Conservation (phyloP, 1,139 yeast genomes). For the Kodamaea plutei region DNA sequence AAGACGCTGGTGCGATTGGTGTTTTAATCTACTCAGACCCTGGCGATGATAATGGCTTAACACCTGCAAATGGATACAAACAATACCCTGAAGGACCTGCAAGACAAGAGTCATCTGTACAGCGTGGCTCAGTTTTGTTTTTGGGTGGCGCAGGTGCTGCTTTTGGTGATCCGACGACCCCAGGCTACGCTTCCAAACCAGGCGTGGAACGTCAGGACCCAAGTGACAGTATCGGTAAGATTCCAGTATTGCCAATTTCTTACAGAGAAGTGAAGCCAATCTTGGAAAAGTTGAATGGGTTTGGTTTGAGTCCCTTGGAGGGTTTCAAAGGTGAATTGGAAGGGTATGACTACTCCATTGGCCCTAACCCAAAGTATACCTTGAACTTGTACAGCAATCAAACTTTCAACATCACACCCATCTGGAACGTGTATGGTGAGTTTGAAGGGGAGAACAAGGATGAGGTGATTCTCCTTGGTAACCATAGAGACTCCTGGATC, state of each 20-base stretch:
- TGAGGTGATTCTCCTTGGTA: constrained; percentile 43
- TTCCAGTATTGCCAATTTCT: constrained; percentile 45
- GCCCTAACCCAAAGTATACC: constrained; percentile 43
- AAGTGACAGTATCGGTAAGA: constrained; percentile 38
- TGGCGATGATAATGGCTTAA: constrained; percentile 40
- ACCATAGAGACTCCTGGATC: constrained; percentile 54
- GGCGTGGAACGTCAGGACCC: constrained; percentile 45
- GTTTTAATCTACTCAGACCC: constrained; percentile 44
- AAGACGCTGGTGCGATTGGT: constrained; percentile 44
- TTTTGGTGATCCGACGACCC: constrained; percentile 92
- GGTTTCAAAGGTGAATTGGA: constrained; percentile 42
- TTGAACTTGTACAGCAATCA: constrained; percentile 45
- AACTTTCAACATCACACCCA: constrained; percentile 37
- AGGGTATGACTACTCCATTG: constrained; percentile 39
- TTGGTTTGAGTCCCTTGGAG: constrained; percentile 21
- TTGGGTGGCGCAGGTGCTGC: constrained; percentile 53
- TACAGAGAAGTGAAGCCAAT: constrained; percentile 46
- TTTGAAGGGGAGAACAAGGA: constrained; percentile 37
- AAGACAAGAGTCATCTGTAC: constrained; percentile 41
- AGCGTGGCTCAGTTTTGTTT: constrained; percentile 78
- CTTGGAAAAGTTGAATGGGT: constrained; percentile 37
- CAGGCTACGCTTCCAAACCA: constrained; percentile 70
- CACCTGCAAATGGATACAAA: constrained; percentile 41
- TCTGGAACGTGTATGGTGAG: constrained; percentile 45
- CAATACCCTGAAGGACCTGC: constrained; percentile 47